Evolutionary conservation across 2,329 filamentous ascomycete genomes (phyloP), one percentile per base, ranked within the genome.

Genomic region (Plenodomus biglobosus): DNA sequence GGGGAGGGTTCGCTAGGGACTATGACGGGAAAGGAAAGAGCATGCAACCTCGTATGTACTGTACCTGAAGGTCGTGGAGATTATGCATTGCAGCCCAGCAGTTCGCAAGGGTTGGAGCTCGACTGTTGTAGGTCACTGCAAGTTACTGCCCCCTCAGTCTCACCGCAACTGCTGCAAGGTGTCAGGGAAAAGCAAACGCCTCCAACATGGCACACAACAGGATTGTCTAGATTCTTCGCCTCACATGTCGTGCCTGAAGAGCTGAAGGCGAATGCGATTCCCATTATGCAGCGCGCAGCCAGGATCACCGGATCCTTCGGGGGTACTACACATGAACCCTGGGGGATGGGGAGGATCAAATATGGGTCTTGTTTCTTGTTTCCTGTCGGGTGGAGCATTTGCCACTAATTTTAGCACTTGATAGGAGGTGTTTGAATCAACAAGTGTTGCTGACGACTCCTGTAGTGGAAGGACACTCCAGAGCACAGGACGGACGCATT

Each of bases 301-400:
- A 44, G 47, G 37, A 36, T 32, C 27, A 32, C 35, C 34, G 43
- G 50, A 41, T 53, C 47, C 34, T n/a, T 44, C 40, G 47, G 50
- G 30, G 50, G 13, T 32, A 20, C 40, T 40, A 40, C n/a, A n/a
- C n/a, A n/a, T n/a, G n/a, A 46, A 42, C 38, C 41, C 42, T 38
- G 42, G 11, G 21, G 13, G 30, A 15, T 21, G 22, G 30, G 30
- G 42, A 38, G 44, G 24, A 46, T 46, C 24, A 46, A 40, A 46
- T 46, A 7, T 46, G 42, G 46, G 20, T 6, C 38, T 41, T 36
- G 8, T 11, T 34, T n/a, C 20, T 27, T 38, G 38, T 30, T 17
- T 34, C 5, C 30, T 24, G 22, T 11, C n/a, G 22, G 22, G 10
- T 5, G 22, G 15, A 3, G 13, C 15, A 32, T 32, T 32, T 15